phyloP scores from a whole-genome alignment of 1,284 basidiomycete species.

The Austropuccinia psidii region DNA sequence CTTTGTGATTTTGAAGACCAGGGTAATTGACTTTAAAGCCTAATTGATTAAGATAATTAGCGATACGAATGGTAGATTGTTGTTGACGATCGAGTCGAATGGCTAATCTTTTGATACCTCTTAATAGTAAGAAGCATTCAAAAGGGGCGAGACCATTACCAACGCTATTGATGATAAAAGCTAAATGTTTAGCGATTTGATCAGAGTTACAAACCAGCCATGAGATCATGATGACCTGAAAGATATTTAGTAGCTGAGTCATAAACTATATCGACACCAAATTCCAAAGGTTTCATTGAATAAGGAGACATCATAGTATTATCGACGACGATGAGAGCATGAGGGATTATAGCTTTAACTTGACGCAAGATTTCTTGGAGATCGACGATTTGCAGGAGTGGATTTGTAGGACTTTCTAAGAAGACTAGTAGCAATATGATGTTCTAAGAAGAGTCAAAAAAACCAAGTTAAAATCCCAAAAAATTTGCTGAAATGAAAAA shows the following conservation, averaged over 20 bases:
- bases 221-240: constrained; percentile 95
- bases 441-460: constrained; percentile 53
- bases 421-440: constrained; percentile 95
- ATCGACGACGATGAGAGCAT: constrained; percentile 83
- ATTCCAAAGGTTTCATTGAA: constrained; percentile 86
- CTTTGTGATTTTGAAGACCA: constrained; percentile 74
- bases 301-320: constrained; percentile 99
- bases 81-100: constrained; percentile 95
- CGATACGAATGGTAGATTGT: constrained; percentile 71
- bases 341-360: constrained; percentile 67
- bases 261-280: constrained; percentile 94
- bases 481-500: no score
- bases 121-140: constrained; percentile 88
- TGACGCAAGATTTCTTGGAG: constrained; percentile 68
- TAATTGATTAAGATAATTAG: constrained; percentile 72
- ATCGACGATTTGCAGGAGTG: constrained; percentile 90
- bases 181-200: constrained; percentile 79
- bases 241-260: constrained; percentile 98
- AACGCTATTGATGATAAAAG: constrained; percentile 88
- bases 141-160: constrained; percentile 95
- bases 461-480: neutral
- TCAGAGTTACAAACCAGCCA: constrained; percentile 95
- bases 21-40: constrained; percentile 95
- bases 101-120: constrained; percentile 93
- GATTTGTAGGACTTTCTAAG: constrained; percentile 95